Evolutionary conservation across 202 grass and related monocot species (phyloP), one percentile per base, ranked within the genome.

Genomic region (Brachypodium distachyon): DNA sequence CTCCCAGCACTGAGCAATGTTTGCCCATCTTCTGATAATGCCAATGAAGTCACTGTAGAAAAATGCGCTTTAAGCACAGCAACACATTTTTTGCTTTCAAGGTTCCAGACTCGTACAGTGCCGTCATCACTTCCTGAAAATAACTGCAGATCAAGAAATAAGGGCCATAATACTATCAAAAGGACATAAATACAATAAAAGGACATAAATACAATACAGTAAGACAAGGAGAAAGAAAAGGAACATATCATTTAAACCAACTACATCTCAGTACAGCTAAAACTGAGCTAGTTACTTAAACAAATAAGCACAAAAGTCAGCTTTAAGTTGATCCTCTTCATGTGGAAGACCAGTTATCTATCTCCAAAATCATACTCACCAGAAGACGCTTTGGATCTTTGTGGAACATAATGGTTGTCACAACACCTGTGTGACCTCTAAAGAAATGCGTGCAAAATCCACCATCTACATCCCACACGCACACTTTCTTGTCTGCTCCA

Each of bases 391-490:
- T 90, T 32, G 89, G 85, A 86, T 93, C 90, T 62, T 74, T 89
- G 70, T 98, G 96, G 87, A 98, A 98, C 71, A 92, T 87, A 83
- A 98, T 70, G 16, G 73, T 83, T 0, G 87, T 98, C 67, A 98
- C 87, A 87, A 98, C 74, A 6, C 87, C 95, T 70, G 86, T 83
- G 56, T 98, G 89, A 19, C 95, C 95, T 89, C 84, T 94, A 78
- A 98, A 92, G 78, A 95, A 98, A 90, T 98, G 91, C 6, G 89
- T 98, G 85, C 95, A 98, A 72, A 98, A 98, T n/a, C 91, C 95
- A 64, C 95, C 95, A 83, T 95, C 91, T 11, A 98, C 89, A 84
- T 98, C 95, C 89, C 95, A 98, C 41, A 95, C 65, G 42, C 87
- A 95, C 2, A 92, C 95, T 82, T 87, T 95, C 82, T 90, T 98